phyloP scores from a whole-genome alignment of 2,329 filamentous ascomycete genomes.

The Tolypocladium tundrense region DNA sequence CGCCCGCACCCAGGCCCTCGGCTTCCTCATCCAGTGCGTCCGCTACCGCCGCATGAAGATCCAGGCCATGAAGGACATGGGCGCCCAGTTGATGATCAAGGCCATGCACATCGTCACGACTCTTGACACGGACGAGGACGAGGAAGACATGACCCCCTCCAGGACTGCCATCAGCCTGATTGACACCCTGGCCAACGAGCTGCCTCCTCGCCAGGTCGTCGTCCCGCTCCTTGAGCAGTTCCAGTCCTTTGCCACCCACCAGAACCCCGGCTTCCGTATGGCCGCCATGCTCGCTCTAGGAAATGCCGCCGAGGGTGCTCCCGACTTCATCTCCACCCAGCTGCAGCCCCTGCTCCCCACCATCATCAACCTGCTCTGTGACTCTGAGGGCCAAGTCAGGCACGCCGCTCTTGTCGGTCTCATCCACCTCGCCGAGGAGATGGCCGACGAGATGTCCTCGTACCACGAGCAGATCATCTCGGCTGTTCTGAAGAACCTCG shows the following conservation, averaged over 20 bases:
- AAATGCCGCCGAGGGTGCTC: constrained; percentile 91
- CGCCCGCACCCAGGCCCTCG: constrained; percentile 77
- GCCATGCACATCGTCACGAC: constrained; percentile 84
- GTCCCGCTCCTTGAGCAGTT: constrained; percentile 85
- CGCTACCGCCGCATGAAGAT: constrained; percentile 93
- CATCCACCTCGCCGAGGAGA: constrained; percentile 83
- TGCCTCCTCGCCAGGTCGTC: constrained; percentile 89
- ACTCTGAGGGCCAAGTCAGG: constrained; percentile 74
- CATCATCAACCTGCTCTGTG: constrained; percentile 73
- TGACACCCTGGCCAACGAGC: constrained; percentile 76
- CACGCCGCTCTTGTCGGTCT: constrained; percentile 81
- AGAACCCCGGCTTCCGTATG: constrained; percentile 70
- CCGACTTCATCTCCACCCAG: constrained; percentile 94
- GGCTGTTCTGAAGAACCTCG: constrained; percentile 78
- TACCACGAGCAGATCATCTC: constrained; percentile 80
- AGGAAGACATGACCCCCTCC: constrained; percentile 72
- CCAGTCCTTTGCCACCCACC: constrained; percentile 65
- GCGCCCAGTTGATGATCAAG: constrained; percentile 77
- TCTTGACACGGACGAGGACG: constrained; percentile 65
- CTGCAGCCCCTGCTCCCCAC: constrained; percentile 76
- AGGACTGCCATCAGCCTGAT: constrained; percentile 78
- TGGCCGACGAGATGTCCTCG: constrained; percentile 78
- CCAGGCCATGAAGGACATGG: constrained; percentile 75
- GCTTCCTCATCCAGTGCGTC: constrained; percentile 87
- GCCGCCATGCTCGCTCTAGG: constrained; percentile 87